These are phyloP conservation scores for Cladorrhinum samala DNA, from an alignment of 495 filamentous ascomycete species.

Conservation along the genomic window DNA sequence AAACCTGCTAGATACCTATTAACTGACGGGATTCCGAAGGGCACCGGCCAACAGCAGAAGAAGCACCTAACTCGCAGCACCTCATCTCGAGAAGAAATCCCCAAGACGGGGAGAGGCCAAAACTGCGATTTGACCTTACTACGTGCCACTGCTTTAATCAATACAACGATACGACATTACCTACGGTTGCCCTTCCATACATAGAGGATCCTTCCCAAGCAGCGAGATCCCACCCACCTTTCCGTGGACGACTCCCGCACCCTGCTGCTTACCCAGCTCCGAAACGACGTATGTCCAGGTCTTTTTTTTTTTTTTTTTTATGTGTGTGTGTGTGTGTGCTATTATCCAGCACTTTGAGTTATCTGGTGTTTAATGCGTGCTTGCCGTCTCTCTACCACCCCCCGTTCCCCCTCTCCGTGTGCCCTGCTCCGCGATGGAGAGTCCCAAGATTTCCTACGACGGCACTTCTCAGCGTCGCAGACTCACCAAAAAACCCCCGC, in stretches of 20 bases:
- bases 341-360: slow-evolving; percentile 4
- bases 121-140: slow-evolving; percentile 26
- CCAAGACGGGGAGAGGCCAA: slow-evolving; percentile 11
- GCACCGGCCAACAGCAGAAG: background rate
- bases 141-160: slow-evolving; percentile 15
- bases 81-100: background rate
- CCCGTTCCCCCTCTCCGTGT: slow-evolving; percentile 6
- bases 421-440: slow-evolving; percentile 35
- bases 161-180: slow-evolving; percentile 8
- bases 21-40: background rate
- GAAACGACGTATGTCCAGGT: slow-evolving; percentile 1
- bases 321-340: too few species aligned
- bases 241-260: slow-evolving; percentile 2
- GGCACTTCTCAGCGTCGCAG: slow-evolving; percentile 42
- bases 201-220: background rate
- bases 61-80: background rate
- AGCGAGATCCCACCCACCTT: slow-evolving; percentile 2
- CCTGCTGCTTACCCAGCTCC: slow-evolving; percentile 1
- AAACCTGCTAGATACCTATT: too few species aligned
- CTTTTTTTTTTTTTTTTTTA: too few species aligned
- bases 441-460: slow-evolving; percentile 29
- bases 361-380: slow-evolving; percentile 15
- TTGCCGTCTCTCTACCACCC: slow-evolving; percentile 8
- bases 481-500: slow-evolving; percentile 51
- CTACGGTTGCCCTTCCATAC: background rate